phyloP scores from a whole-genome alignment of 768 basidiomycete genomes.

The Xerocomellus dryophilus region DNA sequence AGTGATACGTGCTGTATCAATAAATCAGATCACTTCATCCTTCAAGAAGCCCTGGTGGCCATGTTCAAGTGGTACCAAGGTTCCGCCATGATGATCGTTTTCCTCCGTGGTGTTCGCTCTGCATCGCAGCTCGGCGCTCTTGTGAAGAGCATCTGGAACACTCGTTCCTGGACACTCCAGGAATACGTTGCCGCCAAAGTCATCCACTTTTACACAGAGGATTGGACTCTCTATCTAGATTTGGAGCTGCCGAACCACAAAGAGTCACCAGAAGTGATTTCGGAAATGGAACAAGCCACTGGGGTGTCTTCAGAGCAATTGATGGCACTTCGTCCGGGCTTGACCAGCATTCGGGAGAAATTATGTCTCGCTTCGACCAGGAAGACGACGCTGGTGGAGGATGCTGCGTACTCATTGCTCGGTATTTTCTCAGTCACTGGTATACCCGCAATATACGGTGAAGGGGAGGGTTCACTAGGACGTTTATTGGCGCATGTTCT shows the following conservation, averaged over 20 bases:
- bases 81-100: background rate
- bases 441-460: background rate
- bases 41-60: background rate
- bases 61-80: background rate
- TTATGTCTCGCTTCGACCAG: background rate
- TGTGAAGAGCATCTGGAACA: slow-evolving; percentile 7
- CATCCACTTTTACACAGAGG: background rate
- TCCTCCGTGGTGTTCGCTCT: background rate
- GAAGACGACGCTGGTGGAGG: background rate
- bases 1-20: background rate
- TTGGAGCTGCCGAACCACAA: background rate
- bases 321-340: background rate
- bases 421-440: background rate
- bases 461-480: background rate
- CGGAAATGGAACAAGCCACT: background rate
- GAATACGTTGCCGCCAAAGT: background rate
- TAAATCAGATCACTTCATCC: background rate
- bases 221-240: background rate
- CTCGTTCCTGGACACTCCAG: background rate
- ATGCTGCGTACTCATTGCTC: background rate
- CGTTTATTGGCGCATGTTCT: background rate
- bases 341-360: background rate
- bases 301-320: background rate
- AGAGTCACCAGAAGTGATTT: background rate
- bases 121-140: background rate